phyloP scores from a whole-genome alignment of 2,329 filamentous ascomycete species.

The Trichoderma guizhouense region DNA sequence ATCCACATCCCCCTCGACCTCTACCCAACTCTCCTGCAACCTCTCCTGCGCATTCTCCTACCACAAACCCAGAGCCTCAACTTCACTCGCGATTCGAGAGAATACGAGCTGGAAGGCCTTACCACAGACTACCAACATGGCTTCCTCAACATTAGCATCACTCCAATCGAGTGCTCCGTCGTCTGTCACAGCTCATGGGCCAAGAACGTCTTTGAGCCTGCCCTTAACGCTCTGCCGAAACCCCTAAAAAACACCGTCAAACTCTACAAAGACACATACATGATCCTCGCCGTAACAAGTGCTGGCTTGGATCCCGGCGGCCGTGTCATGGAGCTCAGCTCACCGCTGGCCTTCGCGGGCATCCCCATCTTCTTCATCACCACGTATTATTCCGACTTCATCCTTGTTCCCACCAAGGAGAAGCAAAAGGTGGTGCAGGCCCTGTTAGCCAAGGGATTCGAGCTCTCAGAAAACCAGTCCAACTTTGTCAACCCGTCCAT shows the following conservation, averaged over 20 bases:
- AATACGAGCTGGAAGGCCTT: constrained; percentile 44
- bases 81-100: constrained; percentile 35
- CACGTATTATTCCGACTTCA: constrained; percentile 96
- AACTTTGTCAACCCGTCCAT: constrained; percentile 59
- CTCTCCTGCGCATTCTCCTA: constrained; percentile 80
- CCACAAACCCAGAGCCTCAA: constrained; percentile 52
- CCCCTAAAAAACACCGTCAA: constrained; percentile 53
- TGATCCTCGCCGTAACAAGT: constrained; percentile 85
- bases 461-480: constrained; percentile 71
- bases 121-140: constrained; percentile 58
- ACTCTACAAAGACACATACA: constrained; percentile 79
- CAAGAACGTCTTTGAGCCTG: constrained; percentile 69
- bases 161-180: constrained; percentile 86
- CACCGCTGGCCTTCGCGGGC: constrained; percentile 82
- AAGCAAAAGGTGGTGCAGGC: constrained; percentile 72
- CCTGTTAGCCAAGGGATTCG: constrained; percentile 75
- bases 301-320: constrained; percentile 89
- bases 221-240: constrained; percentile 61
- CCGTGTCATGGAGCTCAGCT: constrained; percentile 86
- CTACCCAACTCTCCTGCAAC: constrained; percentile 75
- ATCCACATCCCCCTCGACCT: constrained; percentile 85
- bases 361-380: constrained; percentile 99
- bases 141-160: constrained; percentile 92
- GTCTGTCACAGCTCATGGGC: constrained; percentile 79
- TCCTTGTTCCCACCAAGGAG: constrained; percentile 77